Conservation (phyloP, 73 alveolate genomes). For the Effrenium voratum region DNA sequence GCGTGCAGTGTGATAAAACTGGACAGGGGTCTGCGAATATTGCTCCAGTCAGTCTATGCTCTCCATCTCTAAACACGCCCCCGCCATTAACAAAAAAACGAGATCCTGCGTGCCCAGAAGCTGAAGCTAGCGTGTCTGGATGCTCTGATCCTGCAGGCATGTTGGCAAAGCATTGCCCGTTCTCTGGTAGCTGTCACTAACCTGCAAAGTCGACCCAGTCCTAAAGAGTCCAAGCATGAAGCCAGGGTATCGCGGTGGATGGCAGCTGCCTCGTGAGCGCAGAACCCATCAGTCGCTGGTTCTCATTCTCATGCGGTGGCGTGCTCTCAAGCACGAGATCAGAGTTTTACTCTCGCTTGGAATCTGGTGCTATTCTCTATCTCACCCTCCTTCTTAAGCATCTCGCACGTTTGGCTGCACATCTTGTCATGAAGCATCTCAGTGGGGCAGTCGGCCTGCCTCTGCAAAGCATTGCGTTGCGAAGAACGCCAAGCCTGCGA, state of each 20-base stretch:
- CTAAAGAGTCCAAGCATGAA: conserved; percentile 45
- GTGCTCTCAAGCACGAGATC: too few species aligned
- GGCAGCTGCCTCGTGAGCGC: conserved; percentile 45
- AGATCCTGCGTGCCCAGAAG: not conserved
- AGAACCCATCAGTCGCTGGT: too few species aligned
- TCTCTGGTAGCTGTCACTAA: not conserved
- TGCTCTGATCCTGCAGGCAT: conserved; percentile 67
- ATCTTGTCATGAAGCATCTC: too few species aligned
- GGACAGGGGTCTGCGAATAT: not conserved
- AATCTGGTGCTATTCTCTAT: too few species aligned
- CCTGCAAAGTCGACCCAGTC: not conserved
- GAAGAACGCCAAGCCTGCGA: conserved; percentile 50
- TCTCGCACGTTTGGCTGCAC: too few species aligned
- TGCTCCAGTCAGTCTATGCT: not conserved
- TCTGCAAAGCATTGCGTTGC: conserved; percentile 7
- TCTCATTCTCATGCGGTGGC: too few species aligned
- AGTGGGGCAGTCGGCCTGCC: not conserved
- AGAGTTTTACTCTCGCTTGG: too few species aligned
- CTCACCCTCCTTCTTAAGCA: too few species aligned
- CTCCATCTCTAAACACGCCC: not conserved
- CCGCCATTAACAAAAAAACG: not conserved
- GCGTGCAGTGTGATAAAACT: not conserved
- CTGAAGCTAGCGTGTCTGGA: conserved; percentile 66
- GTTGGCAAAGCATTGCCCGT: not conserved
- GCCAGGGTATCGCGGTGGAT: conserved; percentile 75